A percentile compares a stretch with the other conserved stretches of the same genome.
Evolutionary conservation across 2,329 filamentous ascomycete genomes (phyloP).

Genomic region (Alternaria conjuncta): DNA sequence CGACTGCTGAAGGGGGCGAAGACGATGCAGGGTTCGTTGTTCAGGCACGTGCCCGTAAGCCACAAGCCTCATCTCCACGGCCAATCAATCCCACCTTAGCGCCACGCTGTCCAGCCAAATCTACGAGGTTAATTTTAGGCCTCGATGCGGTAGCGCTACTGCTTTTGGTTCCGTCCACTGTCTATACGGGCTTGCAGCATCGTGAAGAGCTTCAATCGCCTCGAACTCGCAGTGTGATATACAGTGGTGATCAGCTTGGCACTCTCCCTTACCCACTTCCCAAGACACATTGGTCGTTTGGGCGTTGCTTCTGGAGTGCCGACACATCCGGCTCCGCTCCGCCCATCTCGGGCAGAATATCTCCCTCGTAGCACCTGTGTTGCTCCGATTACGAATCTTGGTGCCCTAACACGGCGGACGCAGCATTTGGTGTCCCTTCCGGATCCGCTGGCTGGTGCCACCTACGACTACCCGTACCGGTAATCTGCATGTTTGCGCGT

Average conservation of each 20-base stretch:
- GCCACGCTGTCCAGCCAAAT: slow-evolving; percentile 6
- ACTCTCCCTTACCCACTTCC: neutral
- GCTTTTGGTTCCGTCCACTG: slow-evolving; percentile 1
- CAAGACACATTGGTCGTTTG: slow-evolving; percentile 3
- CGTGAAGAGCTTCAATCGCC: neutral
- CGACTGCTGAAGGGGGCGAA: slow-evolving; percentile 11
- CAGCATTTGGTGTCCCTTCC: neutral
- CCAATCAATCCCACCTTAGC: slow-evolving; percentile 8
- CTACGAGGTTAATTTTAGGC: slow-evolving; percentile 8
- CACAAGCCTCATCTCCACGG: slow-evolving; percentile 3
- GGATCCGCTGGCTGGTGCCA: neutral
- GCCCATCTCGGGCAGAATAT: slow-evolving; percentile 1
- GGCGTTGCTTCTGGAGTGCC: slow-evolving; percentile 1
- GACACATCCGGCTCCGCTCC: slow-evolving; percentile 10
- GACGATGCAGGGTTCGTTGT: slow-evolving; percentile 6
- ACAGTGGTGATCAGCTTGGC: neutral
- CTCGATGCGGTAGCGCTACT: slow-evolving; percentile 12
- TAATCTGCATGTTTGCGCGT: neutral
- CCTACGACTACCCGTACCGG: neutral
- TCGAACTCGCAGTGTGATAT: neutral
- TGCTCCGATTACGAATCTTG: neutral
- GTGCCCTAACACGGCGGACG: neutral
- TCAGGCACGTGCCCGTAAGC: slow-evolving; percentile 1
- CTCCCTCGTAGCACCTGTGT: neutral
- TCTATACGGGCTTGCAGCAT: neutral